Conservation (phyloP, 257 asterid species). For the Sherardia arvensis region DNA sequence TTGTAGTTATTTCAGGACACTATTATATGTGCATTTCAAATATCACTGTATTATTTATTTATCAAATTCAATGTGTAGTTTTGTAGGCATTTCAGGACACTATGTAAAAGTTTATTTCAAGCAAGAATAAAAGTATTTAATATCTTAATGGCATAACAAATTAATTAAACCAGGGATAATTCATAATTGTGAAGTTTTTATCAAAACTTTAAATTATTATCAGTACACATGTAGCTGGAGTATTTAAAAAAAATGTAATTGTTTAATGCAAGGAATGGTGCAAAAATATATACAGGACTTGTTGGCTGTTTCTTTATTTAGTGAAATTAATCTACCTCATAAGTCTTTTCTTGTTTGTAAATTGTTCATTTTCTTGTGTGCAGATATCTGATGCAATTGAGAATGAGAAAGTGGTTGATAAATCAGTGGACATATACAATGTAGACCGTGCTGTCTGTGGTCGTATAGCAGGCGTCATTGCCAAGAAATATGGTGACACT, state of each 20-base stretch:
- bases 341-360: neutral
- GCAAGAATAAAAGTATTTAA: neutral
- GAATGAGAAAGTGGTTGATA: conserved; percentile 69
- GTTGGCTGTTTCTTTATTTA: neutral
- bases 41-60: too few relatives aligned
- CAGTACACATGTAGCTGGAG: neutral
- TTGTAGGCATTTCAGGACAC: neutral
- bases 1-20: neutral
- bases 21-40: too few relatives aligned
- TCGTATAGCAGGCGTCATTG: conserved; percentile 88
- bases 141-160: neutral
- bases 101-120: neutral
- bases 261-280: neutral
- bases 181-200: neutral
- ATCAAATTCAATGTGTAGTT: neutral
- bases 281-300: neutral
- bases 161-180: neutral
- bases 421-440: conserved; percentile 68
- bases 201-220: neutral
- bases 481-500: conserved; percentile 96
- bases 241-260: too few relatives aligned
- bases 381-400: conserved; percentile 84
- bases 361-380: neutral
- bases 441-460: conserved; percentile 99
- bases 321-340: neutral